A percentile compares a stretch with the other conserved stretches of the same genome.
These are phyloP conservation scores for Entomortierella chlamydospora DNA, from an alignment of 192 early-diverging fungal species.

Conservation along the genomic window DNA sequence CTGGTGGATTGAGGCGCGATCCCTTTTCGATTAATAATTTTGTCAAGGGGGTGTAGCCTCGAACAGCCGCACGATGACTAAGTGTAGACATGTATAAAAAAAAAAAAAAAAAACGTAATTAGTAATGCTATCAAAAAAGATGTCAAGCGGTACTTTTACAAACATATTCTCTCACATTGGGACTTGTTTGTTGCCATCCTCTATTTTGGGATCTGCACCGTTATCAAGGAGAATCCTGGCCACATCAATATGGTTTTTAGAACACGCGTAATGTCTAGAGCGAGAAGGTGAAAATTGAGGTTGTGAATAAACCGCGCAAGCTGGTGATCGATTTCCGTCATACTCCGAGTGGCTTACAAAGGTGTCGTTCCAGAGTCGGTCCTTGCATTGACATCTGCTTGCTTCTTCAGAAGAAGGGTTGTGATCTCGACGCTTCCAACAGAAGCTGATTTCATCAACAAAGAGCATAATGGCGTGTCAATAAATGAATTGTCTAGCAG, in stretches of 20 bases:
- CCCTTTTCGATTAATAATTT: constrained; percentile 60
- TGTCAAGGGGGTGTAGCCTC: constrained; percentile 60
- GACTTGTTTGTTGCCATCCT: constrained; percentile 61
- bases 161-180: constrained; percentile 55
- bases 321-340: not conserved
- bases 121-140: too few relatives aligned
- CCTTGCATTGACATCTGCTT: constrained; percentile 54
- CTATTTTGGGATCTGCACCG: constrained; percentile 58
- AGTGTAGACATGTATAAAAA: not conserved
- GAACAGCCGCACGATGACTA: constrained; percentile 65
- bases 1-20: constrained; percentile 57
- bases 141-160: not conserved
- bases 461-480: not conserved
- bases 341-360: constrained; percentile 48
- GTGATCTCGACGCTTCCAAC: constrained; percentile 56
- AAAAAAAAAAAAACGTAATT: too few relatives aligned
- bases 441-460: constrained; percentile 57
- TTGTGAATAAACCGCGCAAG: not conserved
- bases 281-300: not conserved
- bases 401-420: constrained; percentile 48
- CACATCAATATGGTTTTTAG: constrained; percentile 67
- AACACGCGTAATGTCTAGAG: constrained; percentile 67
- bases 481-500: not conserved
- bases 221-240: constrained; percentile 57
- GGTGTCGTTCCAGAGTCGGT: constrained; percentile 65